phyloP scores from a whole-genome alignment of 2,329 filamentous ascomycete species.

The Byssoonygena ceratinophila region DNA sequence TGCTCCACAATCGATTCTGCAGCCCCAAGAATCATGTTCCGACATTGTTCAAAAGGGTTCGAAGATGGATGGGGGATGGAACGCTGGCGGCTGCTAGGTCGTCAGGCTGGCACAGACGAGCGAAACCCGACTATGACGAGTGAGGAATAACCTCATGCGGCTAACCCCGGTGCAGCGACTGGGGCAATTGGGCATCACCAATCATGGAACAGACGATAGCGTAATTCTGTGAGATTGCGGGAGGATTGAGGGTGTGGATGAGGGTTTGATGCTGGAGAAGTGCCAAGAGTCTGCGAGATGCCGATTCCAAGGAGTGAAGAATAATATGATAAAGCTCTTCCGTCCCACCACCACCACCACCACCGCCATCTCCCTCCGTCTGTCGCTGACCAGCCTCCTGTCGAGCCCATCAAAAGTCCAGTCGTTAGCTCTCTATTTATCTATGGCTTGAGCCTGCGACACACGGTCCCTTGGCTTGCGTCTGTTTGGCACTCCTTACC shows the following conservation, averaged over 20 bases:
- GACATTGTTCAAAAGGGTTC: no score
- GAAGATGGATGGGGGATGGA: no score
- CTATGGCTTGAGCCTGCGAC: not conserved
- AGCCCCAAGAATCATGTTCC: not conserved
- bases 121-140: constrained; percentile 1
- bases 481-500: not conserved
- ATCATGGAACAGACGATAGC: not conserved
- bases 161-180: not conserved
- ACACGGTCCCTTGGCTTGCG: not conserved
- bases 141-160: not conserved
- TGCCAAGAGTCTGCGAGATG: not conserved
- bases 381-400: not conserved
- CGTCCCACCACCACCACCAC: not conserved
- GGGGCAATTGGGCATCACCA: not conserved
- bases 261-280: not conserved
- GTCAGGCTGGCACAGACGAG: not conserved
- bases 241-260: not conserved
- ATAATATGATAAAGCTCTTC: constrained; percentile 2
- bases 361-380: not conserved
- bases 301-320: not conserved
- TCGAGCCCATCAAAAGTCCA: not conserved
- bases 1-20: not conserved
- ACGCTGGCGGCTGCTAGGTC: not conserved
- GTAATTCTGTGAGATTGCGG: not conserved
- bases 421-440: not conserved